Conservation (phyloP, 306 rosid genomes). For the Trifolium fragiferum region DNA sequence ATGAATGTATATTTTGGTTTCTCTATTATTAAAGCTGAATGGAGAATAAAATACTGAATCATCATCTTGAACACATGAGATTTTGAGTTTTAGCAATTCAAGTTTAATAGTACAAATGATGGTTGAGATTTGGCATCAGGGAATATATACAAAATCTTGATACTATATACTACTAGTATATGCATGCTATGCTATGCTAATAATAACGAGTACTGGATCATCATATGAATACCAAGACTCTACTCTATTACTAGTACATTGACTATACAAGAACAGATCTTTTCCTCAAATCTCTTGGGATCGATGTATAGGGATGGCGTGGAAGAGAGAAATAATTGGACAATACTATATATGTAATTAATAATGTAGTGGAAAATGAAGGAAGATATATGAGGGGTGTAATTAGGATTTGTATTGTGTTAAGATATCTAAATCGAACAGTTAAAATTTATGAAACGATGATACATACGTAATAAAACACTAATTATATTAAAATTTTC, state of each 20-base stretch:
- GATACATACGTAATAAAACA: too few species aligned
- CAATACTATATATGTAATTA: too few species aligned
- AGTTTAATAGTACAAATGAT: background rate
- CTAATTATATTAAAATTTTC: too few species aligned
- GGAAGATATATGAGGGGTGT: too few species aligned
- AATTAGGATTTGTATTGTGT: too few species aligned
- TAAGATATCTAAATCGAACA: too few species aligned
- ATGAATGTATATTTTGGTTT: too few species aligned
- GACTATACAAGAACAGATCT: background rate
- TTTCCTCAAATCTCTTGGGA: background rate
- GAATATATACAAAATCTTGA: background rate
- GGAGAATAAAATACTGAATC: background rate
- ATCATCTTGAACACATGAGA: background rate
- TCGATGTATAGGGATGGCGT: background rate
- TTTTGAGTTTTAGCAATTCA: background rate
- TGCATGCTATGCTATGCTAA: background rate
- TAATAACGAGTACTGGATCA: background rate
- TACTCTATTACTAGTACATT: constrained; percentile 6
- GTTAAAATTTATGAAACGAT: too few species aligned
- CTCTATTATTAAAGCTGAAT: too few species aligned
- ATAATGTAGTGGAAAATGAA: too few species aligned
- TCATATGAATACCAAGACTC: background rate
- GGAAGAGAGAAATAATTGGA: background rate
- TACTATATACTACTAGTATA: too few species aligned
- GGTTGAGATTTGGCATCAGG: background rate